These are phyloP conservation scores for Russula sp. DNA, from an alignment of 768 basidiomycete species.

Conservation along the genomic window DNA sequence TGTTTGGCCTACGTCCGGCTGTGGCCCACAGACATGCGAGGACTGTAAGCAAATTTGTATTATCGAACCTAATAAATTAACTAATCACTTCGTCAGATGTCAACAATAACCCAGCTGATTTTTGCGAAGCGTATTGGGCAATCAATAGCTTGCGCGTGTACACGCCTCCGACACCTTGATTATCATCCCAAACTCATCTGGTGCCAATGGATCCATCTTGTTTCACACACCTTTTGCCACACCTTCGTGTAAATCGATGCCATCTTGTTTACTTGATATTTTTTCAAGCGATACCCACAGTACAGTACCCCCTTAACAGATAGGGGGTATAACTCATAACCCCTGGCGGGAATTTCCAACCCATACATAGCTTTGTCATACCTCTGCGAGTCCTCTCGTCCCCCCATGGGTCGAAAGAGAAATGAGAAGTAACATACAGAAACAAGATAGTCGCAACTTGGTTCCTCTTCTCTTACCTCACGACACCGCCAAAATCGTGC, in stretches of 20 bases:
- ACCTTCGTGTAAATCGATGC: background rate
- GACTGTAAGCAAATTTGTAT: conserved; percentile 39
- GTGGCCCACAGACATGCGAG: conserved; percentile 37
- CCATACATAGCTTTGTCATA: no score
- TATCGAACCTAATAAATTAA: background rate
- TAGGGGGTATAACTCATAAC: no score
- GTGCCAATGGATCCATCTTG: background rate
- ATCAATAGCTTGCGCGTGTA: conserved; percentile 58
- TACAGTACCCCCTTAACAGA: no score
- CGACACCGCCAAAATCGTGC: no score
- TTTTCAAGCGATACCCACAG: background rate
- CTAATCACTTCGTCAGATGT: conserved; percentile 38
- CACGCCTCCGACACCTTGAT: conserved; percentile 23
- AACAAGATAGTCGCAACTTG: no score
- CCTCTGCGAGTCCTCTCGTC: no score
- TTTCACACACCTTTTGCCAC: background rate
- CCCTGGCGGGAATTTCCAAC: no score
- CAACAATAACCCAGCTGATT: conserved; percentile 50
- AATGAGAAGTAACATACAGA: no score
- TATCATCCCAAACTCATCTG: background rate
- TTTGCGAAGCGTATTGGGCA: conserved; percentile 64
- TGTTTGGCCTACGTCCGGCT: conserved; percentile 28
- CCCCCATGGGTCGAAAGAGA: no score
- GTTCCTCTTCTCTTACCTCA: no score
- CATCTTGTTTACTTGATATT: background rate